Conservation (phyloP, 2,329 filamentous ascomycete species). For the Penicillium janthinellum region DNA sequence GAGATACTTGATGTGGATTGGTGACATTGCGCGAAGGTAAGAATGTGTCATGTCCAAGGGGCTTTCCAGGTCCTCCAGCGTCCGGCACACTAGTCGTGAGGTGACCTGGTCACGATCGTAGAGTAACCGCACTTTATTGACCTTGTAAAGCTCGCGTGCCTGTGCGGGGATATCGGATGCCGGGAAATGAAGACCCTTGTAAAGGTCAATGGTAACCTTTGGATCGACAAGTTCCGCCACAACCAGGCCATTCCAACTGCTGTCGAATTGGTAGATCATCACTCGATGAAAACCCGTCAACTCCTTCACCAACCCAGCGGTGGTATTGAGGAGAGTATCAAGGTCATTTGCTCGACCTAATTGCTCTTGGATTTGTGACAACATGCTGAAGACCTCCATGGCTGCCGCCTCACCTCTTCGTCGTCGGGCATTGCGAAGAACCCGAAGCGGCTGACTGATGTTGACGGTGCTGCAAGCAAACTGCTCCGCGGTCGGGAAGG, state of each 20-base stretch:
- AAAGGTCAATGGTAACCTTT: conserved; percentile 75
- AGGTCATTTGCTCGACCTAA: conserved; percentile 65
- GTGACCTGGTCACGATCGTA: conserved; percentile 83
- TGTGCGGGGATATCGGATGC: conserved; percentile 81
- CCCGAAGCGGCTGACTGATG: conserved; percentile 73
- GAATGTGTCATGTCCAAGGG: conserved; percentile 83
- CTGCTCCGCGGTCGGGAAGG: conserved; percentile 73
- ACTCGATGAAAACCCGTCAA: conserved; percentile 88
- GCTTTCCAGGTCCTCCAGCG: conserved; percentile 63
- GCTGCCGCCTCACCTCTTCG: conserved; percentile 77
- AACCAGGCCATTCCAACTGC: conserved; percentile 78
- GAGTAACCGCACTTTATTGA: conserved; percentile 85
- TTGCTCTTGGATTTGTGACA: conserved; percentile 90
- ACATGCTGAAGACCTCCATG: conserved; percentile 91
- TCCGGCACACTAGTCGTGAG: conserved; percentile 76
- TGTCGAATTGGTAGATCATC: conserved; percentile 91
- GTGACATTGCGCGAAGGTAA: conserved; percentile 80
- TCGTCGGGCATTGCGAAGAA: conserved; percentile 73
- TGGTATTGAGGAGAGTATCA: conserved; percentile 73
- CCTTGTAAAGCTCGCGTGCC: conserved; percentile 86
- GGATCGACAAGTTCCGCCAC: conserved; percentile 87
- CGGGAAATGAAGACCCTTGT: conserved; percentile 85
- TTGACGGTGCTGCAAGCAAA: conserved; percentile 74
- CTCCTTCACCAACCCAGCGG: conserved; percentile 86
- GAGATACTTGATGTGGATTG: conserved; percentile 84